These are phyloP conservation scores for Pinus tabuliformis DNA, from an alignment of 75 land plant genomes.

Conservation along the genomic window DNA sequence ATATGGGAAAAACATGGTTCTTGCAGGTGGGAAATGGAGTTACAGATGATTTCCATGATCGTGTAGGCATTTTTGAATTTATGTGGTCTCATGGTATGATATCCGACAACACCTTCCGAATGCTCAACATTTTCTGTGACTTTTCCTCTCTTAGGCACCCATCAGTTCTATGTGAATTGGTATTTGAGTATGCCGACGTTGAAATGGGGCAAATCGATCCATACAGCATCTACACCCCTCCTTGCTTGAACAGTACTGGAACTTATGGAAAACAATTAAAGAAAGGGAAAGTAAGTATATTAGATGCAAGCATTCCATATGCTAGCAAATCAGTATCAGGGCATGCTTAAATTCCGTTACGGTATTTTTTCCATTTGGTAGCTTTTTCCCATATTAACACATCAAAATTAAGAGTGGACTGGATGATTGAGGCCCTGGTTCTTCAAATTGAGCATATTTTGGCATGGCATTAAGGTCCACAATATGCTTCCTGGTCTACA, in stretches of 20 bases:
- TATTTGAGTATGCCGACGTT: constrained; percentile 5
- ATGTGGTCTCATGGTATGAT: constrained; percentile 81
- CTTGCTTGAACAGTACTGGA: constrained; percentile 36
- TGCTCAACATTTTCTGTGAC: constrained; percentile 51
- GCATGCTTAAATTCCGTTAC: background rate
- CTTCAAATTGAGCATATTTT: background rate
- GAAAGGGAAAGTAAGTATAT: constrained; percentile 33
- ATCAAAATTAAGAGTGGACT: no score
- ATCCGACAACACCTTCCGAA: constrained; percentile 67
- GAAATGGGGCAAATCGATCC: constrained; percentile 83
- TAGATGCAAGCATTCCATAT: background rate
- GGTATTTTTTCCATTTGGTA: background rate
- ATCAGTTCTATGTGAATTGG: constrained; percentile 46
- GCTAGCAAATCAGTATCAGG: background rate
- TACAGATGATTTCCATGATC: constrained; percentile 70
- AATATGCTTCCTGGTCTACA: background rate
- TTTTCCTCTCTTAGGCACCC: constrained; percentile 35
- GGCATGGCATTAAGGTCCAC: background rate
- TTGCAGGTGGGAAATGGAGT: constrained; percentile 89
- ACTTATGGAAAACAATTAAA: constrained; percentile 17
- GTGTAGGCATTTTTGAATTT: constrained; percentile 65
- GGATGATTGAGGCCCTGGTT: background rate
- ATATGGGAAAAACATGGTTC: background rate
- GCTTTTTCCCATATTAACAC: background rate
- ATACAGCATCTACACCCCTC: constrained; percentile 79